These are phyloP conservation scores for Danielozyma ontarioensis DNA, from an alignment of 805 yeast species.

Conservation along the genomic window DNA sequence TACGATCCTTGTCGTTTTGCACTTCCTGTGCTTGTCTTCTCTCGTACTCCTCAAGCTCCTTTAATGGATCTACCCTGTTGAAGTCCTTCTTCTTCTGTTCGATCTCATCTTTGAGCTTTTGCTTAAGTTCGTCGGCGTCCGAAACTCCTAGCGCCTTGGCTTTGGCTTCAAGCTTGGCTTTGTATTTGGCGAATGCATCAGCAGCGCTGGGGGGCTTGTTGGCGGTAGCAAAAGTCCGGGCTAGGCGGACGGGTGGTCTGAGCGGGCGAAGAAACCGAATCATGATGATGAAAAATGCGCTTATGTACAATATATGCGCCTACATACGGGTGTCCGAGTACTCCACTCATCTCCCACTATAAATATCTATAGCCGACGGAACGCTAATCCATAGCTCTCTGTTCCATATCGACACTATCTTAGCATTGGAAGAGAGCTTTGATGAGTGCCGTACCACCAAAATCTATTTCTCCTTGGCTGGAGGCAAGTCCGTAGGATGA, in stretches of 20 bases:
- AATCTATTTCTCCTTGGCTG: not conserved
- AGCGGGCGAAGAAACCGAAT: too few species aligned
- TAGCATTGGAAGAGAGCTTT: too few species aligned
- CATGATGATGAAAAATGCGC: too few species aligned
- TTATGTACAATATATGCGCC: too few species aligned
- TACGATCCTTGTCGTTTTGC: conserved; percentile 16
- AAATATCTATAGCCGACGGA: too few species aligned
- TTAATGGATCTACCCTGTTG: conserved; percentile 62
- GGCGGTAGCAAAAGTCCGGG: not conserved
- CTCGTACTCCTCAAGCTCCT: conserved; percentile 57
- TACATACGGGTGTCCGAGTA: too few species aligned
- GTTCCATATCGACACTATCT: too few species aligned
- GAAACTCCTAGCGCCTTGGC: conserved; percentile 31
- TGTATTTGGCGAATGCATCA: conserved; percentile 15
- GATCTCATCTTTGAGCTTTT: conserved; percentile 56
- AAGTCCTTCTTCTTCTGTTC: conserved; percentile 51
- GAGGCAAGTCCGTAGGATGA: not conserved
- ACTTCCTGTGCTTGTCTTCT: conserved; percentile 28
- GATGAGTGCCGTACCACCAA: too few species aligned
- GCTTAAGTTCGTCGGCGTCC: conserved; percentile 55
- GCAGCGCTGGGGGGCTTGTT: not conserved
- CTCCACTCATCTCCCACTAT: too few species aligned
- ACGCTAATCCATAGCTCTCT: too few species aligned
- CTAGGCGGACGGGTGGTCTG: too few species aligned
- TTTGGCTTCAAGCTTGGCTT: conserved; percentile 27